phyloP scores from a whole-genome alignment of 179 eudicot genomes.

The Amaranthus tricolor region DNA sequence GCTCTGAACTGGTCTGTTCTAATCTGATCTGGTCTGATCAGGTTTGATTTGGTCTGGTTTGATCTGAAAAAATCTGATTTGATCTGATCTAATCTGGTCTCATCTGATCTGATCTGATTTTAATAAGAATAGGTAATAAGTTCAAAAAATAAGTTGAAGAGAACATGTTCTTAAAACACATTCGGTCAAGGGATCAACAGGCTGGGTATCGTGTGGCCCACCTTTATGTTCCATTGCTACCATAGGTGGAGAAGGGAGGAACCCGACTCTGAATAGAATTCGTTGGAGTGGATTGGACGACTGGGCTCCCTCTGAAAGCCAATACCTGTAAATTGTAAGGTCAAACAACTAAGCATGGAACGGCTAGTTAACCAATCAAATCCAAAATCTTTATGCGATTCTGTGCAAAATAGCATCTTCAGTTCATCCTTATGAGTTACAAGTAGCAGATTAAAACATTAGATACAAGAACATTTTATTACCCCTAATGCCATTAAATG shows the following conservation, averaged over 20 bases:
- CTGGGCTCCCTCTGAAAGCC: conserved; percentile 97
- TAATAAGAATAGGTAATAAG: too few relatives aligned
- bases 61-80: too few relatives aligned
- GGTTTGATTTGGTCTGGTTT: too few relatives aligned
- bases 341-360: not conserved
- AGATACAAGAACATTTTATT: not conserved
- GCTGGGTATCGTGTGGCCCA: conserved; percentile 77
- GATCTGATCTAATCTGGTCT: too few relatives aligned
- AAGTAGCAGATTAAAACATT: not conserved
- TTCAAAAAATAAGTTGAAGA: too few relatives aligned
- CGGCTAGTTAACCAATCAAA: not conserved
- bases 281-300: conserved; percentile 88
- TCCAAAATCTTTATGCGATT: too few relatives aligned
- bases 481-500: too few relatives aligned
- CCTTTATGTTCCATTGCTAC: conserved; percentile 85
- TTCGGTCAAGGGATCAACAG: conserved; percentile 76
- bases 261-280: conserved; percentile 76
- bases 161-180: conserved; percentile 54
- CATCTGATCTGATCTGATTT: too few relatives aligned
- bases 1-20: too few relatives aligned
- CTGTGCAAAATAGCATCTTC: too few relatives aligned
- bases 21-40: too few relatives aligned
- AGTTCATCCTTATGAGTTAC: too few relatives aligned
- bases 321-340: conserved; percentile 48
- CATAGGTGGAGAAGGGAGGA: conserved; percentile 99